Conservation (phyloP, 306 rosid species). For the Pyrus pyrifolia region DNA sequence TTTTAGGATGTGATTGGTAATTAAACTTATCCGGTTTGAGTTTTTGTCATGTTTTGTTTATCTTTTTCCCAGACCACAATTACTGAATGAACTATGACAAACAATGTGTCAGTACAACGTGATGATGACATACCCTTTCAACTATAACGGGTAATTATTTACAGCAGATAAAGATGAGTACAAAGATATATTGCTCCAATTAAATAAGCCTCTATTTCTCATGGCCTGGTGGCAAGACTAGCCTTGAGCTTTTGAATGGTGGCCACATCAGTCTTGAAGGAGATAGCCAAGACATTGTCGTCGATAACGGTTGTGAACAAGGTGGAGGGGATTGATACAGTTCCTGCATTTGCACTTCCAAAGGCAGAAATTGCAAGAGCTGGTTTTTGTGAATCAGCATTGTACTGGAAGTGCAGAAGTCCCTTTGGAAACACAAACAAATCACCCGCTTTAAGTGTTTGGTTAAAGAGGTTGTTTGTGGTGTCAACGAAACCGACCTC, state of each 20-base stretch:
- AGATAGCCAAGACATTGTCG: conserved; percentile 34
- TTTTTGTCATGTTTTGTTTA: no score
- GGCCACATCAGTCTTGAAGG: conserved; percentile 25
- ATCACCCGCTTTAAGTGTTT: neutral
- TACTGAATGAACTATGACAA: neutral
- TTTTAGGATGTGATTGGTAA: no score
- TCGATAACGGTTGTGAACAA: conserved; percentile 31
- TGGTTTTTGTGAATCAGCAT: neutral
- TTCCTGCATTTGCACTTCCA: conserved; percentile 42
- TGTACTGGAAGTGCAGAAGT: conserved; percentile 19
- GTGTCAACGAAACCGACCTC: conserved; percentile 1
- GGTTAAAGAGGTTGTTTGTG: neutral
- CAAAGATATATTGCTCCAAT: neutral
- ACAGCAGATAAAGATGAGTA: neutral
- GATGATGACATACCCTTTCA: neutral
- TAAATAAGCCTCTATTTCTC: neutral
- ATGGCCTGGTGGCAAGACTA: conserved; percentile 29
- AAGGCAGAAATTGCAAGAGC: conserved; percentile 35
- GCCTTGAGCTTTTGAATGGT: conserved; percentile 38
- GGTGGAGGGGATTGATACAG: conserved; percentile 30
- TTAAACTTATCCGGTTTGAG: no score
- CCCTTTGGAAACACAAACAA: neutral
- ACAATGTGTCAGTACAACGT: neutral
- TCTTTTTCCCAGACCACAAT: no score
- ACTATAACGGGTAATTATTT: neutral